phyloP scores from a whole-genome alignment of 2,329 filamentous ascomycete genomes.

The Dryadomyces quercus-mongolicae region DNA sequence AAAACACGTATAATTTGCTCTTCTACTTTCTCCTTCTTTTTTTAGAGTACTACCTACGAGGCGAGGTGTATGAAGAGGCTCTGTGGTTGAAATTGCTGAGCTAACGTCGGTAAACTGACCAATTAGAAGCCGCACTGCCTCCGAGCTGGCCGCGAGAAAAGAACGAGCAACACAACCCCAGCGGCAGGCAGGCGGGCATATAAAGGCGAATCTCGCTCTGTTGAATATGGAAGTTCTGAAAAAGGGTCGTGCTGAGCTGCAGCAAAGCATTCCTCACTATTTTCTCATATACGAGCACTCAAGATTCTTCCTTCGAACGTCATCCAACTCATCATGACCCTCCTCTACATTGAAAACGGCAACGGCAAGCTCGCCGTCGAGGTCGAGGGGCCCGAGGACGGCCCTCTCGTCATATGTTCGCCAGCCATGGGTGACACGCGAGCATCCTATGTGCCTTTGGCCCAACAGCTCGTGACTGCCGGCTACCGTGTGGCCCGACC shows the following conservation, averaged over 20 bases:
- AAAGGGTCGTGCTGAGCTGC: background rate
- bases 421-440: conserved; percentile 12
- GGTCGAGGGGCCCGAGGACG: conserved; percentile 6
- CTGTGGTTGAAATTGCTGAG: too few relatives aligned
- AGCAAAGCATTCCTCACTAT: background rate
- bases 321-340: background rate
- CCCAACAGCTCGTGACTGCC: conserved; percentile 10
- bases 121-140: background rate
- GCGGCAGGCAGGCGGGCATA: too few relatives aligned
- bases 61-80: too few relatives aligned
- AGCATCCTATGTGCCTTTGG: conserved; percentile 10
- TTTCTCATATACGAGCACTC: background rate
- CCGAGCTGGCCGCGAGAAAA: background rate
- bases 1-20: too few relatives aligned
- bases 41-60: too few relatives aligned
- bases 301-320: background rate
- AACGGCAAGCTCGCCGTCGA: conserved; percentile 12
- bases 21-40: too few relatives aligned
- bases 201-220: too few relatives aligned
- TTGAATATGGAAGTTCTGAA: too few relatives aligned
- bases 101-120: conserved; percentile 16
- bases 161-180: background rate
- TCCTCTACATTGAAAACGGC: conserved; percentile 1
- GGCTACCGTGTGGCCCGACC: conserved; percentile 12
- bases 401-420: conserved; percentile 12